phyloP scores from a whole-genome alignment of 352 stramenopile species.

The Pythium brachiatum region DNA sequence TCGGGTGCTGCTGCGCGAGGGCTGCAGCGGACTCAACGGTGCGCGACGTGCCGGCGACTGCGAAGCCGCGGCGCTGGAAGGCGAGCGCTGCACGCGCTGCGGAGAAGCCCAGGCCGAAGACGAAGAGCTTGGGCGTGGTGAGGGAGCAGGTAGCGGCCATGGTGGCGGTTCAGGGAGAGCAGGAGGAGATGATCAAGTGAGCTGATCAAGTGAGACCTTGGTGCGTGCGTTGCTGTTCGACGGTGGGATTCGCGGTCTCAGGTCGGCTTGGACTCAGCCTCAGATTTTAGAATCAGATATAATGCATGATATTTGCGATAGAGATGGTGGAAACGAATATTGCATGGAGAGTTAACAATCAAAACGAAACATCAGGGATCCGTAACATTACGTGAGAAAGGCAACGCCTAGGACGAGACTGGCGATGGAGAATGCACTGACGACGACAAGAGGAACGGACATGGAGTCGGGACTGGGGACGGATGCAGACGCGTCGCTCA shows the following conservation, averaged over 20 bases:
- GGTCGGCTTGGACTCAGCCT: background rate
- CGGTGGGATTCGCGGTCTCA: slow-evolving; percentile 9
- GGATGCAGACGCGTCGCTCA: background rate
- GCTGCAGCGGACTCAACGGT: slow-evolving; percentile 44
- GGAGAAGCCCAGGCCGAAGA: slow-evolving; percentile 89
- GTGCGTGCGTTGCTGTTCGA: background rate
- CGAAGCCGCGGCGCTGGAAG: slow-evolving; percentile 62
- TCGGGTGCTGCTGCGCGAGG: slow-evolving; percentile 33
- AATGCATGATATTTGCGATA: too few species aligned
- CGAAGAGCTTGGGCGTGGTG: slow-evolving; percentile 64
- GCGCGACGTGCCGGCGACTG: slow-evolving; percentile 71
- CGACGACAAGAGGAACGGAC: too few species aligned
- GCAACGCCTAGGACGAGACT: background rate
- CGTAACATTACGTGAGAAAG: background rate
- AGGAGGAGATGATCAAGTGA: too few species aligned
- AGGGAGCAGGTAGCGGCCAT: background rate
- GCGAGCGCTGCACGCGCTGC: slow-evolving; percentile 64
- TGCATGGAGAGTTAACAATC: background rate
- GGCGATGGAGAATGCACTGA: too few species aligned
- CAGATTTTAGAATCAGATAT: too few species aligned
- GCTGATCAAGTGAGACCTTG: too few species aligned
- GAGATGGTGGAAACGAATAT: too few species aligned
- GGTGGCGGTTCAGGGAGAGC: background rate
- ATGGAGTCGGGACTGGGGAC: background rate
- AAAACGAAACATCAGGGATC: background rate